Evolutionary conservation across 1,139 yeast genomes (phyloP), one percentile per base, ranked within the genome.

Genomic region (Sugiyamaella neomexicana): DNA sequence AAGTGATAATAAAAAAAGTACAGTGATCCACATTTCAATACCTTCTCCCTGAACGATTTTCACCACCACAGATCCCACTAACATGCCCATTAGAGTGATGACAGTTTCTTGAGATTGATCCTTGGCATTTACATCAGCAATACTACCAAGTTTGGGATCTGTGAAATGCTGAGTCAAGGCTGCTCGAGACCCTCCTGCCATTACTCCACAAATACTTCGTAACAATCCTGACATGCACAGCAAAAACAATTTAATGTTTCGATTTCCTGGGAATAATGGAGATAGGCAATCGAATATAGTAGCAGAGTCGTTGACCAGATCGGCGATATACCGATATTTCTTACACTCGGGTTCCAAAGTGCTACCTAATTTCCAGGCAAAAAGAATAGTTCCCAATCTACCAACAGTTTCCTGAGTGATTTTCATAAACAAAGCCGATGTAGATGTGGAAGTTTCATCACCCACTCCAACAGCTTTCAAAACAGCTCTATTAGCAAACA

Each of bases 21-120:
- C 60, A 2, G 66, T 60, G 3, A 60, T 23, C 73, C 74, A 71
- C 63, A 68, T 66, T 31, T 58, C 56, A n/a, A 58, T 9, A 5
- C 71, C 70, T 37, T 68, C 71, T 1, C 69, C 69, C 31, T 60
- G 56, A 20, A 68, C 70, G n/a, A 62, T 42, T 1, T 67, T 68
- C 2, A 72, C 73, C 5, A 70, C 61, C 12, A 69, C 51, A 2
- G 73, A 64, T 9, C 75, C 75, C 3, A 67, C 68, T 20, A 72
- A 65, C 72, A 70, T 70, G 15, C 75, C 75, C 64, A 72, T 49
- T 23, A 72, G 55, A 10, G 72, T 66, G 31, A 72, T 70, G 23
- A 72, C 72, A 1, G 75, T 72, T 55, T 72, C 75, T 59, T 72
- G 75, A 9, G 72, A 66, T 55, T 70, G 72, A 50, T 72, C 75